Percentiles rank a stretch among this genome's conserved stretches.
Conservation (phyloP, 2,329 filamentous ascomycete species). For the Cytospora leucostoma region DNA sequence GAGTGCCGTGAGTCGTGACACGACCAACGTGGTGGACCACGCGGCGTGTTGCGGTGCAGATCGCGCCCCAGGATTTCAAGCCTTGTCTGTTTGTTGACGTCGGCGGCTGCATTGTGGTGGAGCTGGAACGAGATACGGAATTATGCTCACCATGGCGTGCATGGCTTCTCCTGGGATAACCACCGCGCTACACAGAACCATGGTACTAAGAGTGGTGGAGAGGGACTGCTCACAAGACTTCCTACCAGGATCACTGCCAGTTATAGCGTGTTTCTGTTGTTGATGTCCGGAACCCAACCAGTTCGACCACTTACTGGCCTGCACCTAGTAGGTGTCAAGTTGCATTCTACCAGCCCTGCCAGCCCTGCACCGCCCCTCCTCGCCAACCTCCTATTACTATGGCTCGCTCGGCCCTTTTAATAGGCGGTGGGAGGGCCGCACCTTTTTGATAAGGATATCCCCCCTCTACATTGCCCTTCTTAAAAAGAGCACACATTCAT, state of each 20-base stretch:
- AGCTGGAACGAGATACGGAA: neutral
- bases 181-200: neutral
- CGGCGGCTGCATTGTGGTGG: slow-evolving; percentile 1
- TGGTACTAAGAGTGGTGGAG: neutral
- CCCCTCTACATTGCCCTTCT: neutral
- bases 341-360: neutral
- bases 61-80: neutral
- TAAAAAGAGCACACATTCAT: neutral
- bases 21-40: neutral
- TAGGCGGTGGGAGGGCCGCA: neutral
- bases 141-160: neutral
- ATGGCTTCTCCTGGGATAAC: neutral
- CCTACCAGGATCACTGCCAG: neutral
- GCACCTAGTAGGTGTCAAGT: neutral
- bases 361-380: neutral
- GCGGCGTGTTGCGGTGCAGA: neutral
- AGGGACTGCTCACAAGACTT: neutral
- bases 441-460: neutral
- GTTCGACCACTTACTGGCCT: neutral
- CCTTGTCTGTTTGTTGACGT: neutral
- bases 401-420: slow-evolving; percentile 1
- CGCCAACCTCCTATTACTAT: neutral
- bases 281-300: neutral
- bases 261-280: neutral
- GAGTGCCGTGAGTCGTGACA: slow-evolving; percentile 1